phyloP scores from a whole-genome alignment of 192 early-diverging fungal genomes.

The Thamnidium elegans region DNA sequence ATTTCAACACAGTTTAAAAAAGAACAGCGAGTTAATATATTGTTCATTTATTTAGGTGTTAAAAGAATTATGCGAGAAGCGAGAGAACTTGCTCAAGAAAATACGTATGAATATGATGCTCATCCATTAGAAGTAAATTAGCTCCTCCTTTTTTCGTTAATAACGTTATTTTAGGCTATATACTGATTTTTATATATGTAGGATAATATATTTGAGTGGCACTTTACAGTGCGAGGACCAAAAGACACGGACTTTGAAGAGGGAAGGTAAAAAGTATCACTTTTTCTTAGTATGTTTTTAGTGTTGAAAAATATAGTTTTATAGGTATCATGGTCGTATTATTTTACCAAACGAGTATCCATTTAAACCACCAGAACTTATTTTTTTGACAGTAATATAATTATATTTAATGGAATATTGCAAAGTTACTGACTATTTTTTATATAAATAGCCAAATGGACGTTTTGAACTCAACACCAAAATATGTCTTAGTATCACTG shows the following conservation, averaged over 20 bases:
- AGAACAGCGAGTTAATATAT: background rate
- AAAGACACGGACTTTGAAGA: conserved; percentile 81
- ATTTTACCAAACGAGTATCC: conserved; percentile 95
- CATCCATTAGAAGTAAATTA: conserved; percentile 59
- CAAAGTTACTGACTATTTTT: background rate
- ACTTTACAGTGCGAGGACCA: conserved; percentile 92
- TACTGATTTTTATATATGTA: conserved; percentile 36
- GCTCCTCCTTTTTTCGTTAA: background rate
- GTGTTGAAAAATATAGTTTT: background rate
- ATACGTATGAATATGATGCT: conserved; percentile 67
- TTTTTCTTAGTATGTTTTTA: background rate
- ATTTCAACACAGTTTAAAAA: background rate
- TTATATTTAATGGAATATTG: background rate
- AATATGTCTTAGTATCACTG: conserved; percentile 92
- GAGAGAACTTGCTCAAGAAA: conserved; percentile 65
- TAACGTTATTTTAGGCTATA: background rate
- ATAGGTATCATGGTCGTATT: conserved; percentile 86
- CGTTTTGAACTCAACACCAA: conserved; percentile 92
- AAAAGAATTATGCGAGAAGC: conserved; percentile 83
- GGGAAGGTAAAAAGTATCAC: conserved; percentile 49
- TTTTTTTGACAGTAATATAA: conserved; percentile 64
- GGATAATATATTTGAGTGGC: conserved; percentile 96
- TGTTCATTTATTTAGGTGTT: conserved; percentile 46
- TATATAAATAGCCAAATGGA: conserved; percentile 58
- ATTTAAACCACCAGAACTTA: conserved; percentile 82